Evolutionary conservation across 306 rosid species (phyloP).

Genomic region (Pyrus betulifolia): DNA sequence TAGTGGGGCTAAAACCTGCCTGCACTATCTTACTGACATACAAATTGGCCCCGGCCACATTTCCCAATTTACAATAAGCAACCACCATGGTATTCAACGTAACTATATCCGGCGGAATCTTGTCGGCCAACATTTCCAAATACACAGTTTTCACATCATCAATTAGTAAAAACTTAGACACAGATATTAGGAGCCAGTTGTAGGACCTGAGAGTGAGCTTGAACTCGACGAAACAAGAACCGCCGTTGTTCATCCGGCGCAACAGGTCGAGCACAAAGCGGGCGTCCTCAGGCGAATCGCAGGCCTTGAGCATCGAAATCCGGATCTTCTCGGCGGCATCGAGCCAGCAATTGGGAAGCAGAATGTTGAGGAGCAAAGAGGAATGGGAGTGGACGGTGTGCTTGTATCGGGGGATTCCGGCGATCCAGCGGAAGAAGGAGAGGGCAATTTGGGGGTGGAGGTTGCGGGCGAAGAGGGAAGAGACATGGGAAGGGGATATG

Average conservation of each 20-base stretch:
- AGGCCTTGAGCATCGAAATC: slow-evolving; percentile 52
- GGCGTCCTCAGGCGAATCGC: slow-evolving; percentile 25
- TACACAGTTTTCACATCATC: slow-evolving; percentile 47
- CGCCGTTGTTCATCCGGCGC: slow-evolving; percentile 33
- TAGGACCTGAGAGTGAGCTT: slow-evolving; percentile 58
- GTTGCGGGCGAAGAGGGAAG: slow-evolving; percentile 42
- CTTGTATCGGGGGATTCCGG: slow-evolving; percentile 23
- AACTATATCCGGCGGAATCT: slow-evolving; percentile 35
- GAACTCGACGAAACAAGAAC: slow-evolving; percentile 3
- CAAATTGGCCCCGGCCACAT: slow-evolving; percentile 36
- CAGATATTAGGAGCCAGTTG: slow-evolving; percentile 48
- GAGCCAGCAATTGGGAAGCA: slow-evolving; percentile 36
- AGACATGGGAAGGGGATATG: slow-evolving; percentile 43
- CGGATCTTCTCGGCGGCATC: slow-evolving; percentile 49
- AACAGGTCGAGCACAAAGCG: slow-evolving; percentile 32
- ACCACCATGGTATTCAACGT: slow-evolving; percentile 61
- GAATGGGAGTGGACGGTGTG: slow-evolving; percentile 41
- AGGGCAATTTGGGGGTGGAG: slow-evolving; percentile 58
- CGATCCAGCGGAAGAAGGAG: slow-evolving; percentile 60
- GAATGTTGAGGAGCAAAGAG: slow-evolving; percentile 35
- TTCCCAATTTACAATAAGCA: slow-evolving; percentile 57
- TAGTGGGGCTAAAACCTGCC: slow-evolving; percentile 44
- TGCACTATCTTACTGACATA: slow-evolving; percentile 32
- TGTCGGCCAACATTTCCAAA: slow-evolving; percentile 38
- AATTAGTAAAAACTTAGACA: slow-evolving; percentile 43